Evolutionary conservation across 305 asterid genomes (phyloP), one percentile per base, ranked within the genome.

Genomic region (Plantago coronopus): DNA sequence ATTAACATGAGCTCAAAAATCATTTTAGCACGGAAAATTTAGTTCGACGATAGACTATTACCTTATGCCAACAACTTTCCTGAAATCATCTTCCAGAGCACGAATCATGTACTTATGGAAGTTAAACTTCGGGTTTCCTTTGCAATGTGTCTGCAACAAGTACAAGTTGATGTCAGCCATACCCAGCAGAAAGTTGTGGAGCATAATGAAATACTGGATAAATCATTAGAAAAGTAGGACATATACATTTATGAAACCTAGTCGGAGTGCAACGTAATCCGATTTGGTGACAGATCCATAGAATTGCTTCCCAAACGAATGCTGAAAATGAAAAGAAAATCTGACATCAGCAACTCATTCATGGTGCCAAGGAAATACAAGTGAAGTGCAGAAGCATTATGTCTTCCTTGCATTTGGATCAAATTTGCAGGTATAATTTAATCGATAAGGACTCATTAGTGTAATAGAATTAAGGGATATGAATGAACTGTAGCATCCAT

Each of bases 81-180:
- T 83, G 72, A 87, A 87, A 79, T 89, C 97, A 54, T 72, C 94
- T 78, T 89, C 99, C 20, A 89, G 66, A 38, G 97, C 96, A 63
- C 97, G 99, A 22, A 89, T 79, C 91, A 93, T 89, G 81, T 94
- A 94, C 72, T 84, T 87, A 84, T 94, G 95, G 71, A 94, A 94
- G 80, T 94, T 81, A 72, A 94, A 94, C 78, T 87, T 89, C 12
- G 86, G 94, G 74, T 84, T 94, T 70, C 89, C 85, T 75, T 73
- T 76, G 78, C 97, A 89, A 75, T 89, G 99, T 46, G 93, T 78
- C 99, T 94, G 61, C 18, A 64, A 60, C 47, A 72, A 57, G 70
- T 61, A 72, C 55, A 70, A 61, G 66, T 58, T 61, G 63, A 48
- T 19, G 68, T 69, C 27, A 47, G 59, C 20, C 45, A 57, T 22